These are phyloP conservation scores for Globisporangium cederbergense DNA, from an alignment of 352 stramenopile genomes.

Conservation along the genomic window DNA sequence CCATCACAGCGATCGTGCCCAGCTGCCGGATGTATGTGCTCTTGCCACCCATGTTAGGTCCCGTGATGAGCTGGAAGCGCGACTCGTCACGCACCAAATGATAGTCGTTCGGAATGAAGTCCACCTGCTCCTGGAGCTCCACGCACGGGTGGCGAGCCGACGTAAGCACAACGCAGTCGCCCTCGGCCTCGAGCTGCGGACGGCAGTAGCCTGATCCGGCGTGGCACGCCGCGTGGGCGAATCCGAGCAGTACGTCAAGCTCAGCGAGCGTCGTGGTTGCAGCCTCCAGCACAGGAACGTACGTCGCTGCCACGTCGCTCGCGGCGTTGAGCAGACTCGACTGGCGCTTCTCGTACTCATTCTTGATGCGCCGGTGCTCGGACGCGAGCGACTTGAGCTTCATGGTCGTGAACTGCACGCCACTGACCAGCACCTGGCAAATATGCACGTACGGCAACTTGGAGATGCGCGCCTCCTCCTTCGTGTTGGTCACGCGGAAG, in stretches of 20 bases:
- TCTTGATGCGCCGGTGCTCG: slow-evolving; percentile 80
- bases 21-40: slow-evolving; percentile 98
- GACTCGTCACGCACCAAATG: slow-evolving; percentile 77
- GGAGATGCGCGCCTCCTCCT: slow-evolving; percentile 90
- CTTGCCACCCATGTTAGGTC: slow-evolving; percentile 99
- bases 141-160: slow-evolving; percentile 96
- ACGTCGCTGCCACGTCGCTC: slow-evolving; percentile 94
- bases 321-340: slow-evolving; percentile 88
- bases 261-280: slow-evolving; percentile 85
- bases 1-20: slow-evolving; percentile 94
- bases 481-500: slow-evolving; percentile 93
- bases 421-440: slow-evolving; percentile 95
- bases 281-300: slow-evolving; percentile 94
- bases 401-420: slow-evolving; percentile 97
- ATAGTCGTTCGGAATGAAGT: slow-evolving; percentile 99
- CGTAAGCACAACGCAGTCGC: slow-evolving; percentile 66
- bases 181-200: slow-evolving; percentile 52
- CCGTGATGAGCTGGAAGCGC: slow-evolving; percentile 95
- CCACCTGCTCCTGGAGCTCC: slow-evolving; percentile 94
- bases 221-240: slow-evolving; percentile 94
- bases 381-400: slow-evolving; percentile 84
- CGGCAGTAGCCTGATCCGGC: slow-evolving; percentile 80
- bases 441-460: slow-evolving; percentile 88
- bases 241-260: slow-evolving; percentile 93
- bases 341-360: slow-evolving; percentile 92